Conservation (phyloP, 352 stramenopile species). For the Pythium rishiriense region DNA sequence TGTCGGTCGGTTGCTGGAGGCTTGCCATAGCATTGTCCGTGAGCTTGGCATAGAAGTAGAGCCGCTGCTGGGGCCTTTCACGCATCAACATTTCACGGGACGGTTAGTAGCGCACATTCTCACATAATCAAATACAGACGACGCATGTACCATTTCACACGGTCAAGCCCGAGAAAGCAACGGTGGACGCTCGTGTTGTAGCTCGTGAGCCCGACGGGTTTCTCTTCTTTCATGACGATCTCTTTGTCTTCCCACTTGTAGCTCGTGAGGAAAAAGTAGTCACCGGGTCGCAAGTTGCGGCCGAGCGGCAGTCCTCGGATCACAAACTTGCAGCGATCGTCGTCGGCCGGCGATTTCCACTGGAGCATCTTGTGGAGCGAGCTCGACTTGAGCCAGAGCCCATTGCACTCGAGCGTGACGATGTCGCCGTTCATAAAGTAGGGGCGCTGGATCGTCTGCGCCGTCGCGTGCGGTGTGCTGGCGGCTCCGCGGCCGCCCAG, state of each 20-base stretch:
- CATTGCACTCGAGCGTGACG: constrained; percentile 87
- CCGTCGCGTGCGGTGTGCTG: not conserved
- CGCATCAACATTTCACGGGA: constrained; percentile 2
- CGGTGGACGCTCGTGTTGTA: constrained; percentile 86
- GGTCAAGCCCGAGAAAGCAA: constrained; percentile 80
- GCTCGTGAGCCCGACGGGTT: constrained; percentile 72
- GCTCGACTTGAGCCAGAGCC: constrained; percentile 74
- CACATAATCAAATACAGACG: constrained; percentile 7
- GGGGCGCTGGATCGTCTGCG: constrained; percentile 39
- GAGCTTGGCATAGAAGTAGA: constrained; percentile 84
- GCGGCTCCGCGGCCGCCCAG: constrained; percentile 1
- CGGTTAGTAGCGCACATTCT: not conserved
- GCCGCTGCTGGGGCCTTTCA: constrained; percentile 51
- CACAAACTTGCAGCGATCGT: constrained; percentile 87
- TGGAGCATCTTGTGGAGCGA: constrained; percentile 84
- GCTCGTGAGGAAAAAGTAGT: constrained; percentile 89
- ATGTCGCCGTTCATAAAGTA: constrained; percentile 85
- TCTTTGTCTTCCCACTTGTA: constrained; percentile 89
- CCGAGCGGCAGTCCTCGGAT: constrained; percentile 76
- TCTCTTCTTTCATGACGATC: constrained; percentile 78
- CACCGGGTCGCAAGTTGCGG: constrained; percentile 65
- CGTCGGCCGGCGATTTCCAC: constrained; percentile 83
- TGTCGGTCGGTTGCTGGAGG: constrained; percentile 53
- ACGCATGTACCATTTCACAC: constrained; percentile 73
- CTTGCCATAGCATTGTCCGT: constrained; percentile 76